These are phyloP conservation scores for Penicillium sp. DNA, from an alignment of 2,329 filamentous ascomycete species.

Conservation along the genomic window DNA sequence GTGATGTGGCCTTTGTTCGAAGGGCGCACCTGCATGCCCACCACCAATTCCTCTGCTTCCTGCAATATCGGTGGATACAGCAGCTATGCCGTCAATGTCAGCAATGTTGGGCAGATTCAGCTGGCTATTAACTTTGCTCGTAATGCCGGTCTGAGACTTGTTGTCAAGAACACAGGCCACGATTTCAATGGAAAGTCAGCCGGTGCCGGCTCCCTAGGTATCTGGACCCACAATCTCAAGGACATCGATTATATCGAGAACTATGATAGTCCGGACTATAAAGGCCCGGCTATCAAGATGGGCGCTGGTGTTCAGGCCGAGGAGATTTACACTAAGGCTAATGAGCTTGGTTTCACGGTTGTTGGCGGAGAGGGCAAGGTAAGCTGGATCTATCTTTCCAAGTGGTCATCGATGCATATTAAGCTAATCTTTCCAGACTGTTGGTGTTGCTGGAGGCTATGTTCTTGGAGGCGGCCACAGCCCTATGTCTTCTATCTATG, in stretches of 20 bases:
- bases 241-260: conserved; percentile 44
- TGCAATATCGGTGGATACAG: conserved; percentile 39
- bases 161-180: conserved; percentile 53
- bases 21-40: conserved; percentile 31
- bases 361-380: conserved; percentile 19
- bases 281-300: conserved; percentile 57
- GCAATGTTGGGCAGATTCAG: conserved; percentile 37
- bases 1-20: conserved; percentile 36
- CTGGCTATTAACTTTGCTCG: conserved; percentile 36
- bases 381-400: background rate
- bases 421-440: conserved; percentile 39
- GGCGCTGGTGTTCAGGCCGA: conserved; percentile 55
- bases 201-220: conserved; percentile 51
- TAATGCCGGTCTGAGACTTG: conserved; percentile 38
- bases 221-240: conserved; percentile 57
- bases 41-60: conserved; percentile 22
- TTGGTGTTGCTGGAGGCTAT: conserved; percentile 64
- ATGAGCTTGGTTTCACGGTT: conserved; percentile 44
- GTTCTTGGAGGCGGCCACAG: conserved; percentile 65
- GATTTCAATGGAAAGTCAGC: conserved; percentile 54
- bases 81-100: conserved; percentile 43
- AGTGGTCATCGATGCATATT: background rate
- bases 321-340: conserved; percentile 22
- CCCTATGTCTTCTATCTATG: conserved; percentile 57
- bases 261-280: conserved; percentile 49